Base-by-base conservation (phyloP, 257 asterid genomes). In the Verbascum thapsus region DNA sequence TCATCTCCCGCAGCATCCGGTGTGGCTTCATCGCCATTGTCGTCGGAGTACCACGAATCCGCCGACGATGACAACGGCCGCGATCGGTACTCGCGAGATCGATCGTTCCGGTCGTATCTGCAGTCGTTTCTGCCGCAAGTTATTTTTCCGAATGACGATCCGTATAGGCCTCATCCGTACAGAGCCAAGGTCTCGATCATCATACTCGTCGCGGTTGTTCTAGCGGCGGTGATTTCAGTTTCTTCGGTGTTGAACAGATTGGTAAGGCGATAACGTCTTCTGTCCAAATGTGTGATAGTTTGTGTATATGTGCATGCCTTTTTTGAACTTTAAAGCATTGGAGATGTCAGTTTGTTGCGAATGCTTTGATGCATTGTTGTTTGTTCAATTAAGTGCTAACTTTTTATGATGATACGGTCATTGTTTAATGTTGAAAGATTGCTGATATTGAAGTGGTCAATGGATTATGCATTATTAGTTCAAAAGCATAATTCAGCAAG, bases 41-140 rank as follows among this genome's bases (percentile, higher is more conserved):
- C 81, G 43, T 66, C 81, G 18, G 78, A 76, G 54, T 48, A 45
- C 66, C 54, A 67, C 49, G 32, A 80, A 38, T 42, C 75, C 35
- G 23, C 74, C 38, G 80, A 70, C 35, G 76, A 83, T 50, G 95
- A 86, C 55, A 75, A 76, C 69, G 85, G 74, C 6, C 95, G 95
- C 40, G 88, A 76, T 59, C 96, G 96, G 0, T 84, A 84, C 69
- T 59, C 81, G 10, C 80, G 95, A 35, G 98, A 85, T 86, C 99
- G 95, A 54, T 82, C 85, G 10, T 58, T 81, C 78, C 88, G 88
- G 16, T 81, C 85, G 0, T 63, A 77, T 20, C 16, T 82, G 13
- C 83, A 76, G 16, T 71, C 88, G 13, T 69, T 85, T 57, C 73
- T 87, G 40, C 81, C 84, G 48, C 77, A 71, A 53, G 83, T 77